Percentiles rank a stretch among this genome's conserved stretches.
Conservation (phyloP, 1,139 yeast genomes). For the Kurtzmaniella quercitrusa region DNA sequence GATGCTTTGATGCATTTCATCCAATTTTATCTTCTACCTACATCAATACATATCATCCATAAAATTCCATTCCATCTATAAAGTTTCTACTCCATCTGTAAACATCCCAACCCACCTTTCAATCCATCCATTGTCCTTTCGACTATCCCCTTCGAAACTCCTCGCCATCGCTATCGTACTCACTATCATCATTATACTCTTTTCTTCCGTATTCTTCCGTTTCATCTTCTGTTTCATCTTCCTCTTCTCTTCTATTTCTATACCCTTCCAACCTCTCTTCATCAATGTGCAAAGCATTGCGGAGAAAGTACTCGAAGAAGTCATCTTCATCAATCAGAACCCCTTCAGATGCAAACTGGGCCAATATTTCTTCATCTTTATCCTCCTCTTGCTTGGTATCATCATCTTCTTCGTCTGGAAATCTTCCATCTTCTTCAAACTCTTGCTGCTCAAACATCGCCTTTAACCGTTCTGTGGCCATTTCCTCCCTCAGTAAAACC, state of each 20-base stretch:
- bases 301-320: conserved; percentile 54
- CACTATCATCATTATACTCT: conserved; percentile 19
- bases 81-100: too few relatives aligned
- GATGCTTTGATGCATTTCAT: too few relatives aligned
- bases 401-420: conserved; percentile 7
- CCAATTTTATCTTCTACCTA: too few relatives aligned
- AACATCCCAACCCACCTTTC: too few relatives aligned
- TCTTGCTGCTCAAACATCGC: conserved; percentile 11
- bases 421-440: conserved; percentile 10
- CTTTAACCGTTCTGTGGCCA: conserved; percentile 9
- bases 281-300: conserved; percentile 44
- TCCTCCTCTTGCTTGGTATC: conserved; percentile 8
- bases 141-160: not conserved
- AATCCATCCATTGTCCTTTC: not conserved
- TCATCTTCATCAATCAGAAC: conserved; percentile 57
- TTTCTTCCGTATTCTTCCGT: conserved; percentile 17
- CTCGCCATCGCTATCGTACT: conserved; percentile 10
- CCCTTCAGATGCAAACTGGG: conserved; percentile 20
- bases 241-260: not conserved
- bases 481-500: conserved; percentile 8
- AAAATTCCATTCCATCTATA: too few relatives aligned
- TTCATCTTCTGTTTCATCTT: too few relatives aligned
- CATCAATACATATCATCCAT: too few relatives aligned
- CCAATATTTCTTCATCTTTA: conserved; percentile 10
- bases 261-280: conserved; percentile 33